A percentile compares a stretch with the other conserved stretches of the same genome.
These are phyloP conservation scores for Penicillium sp. DNA, from an alignment of 2,329 filamentous ascomycete genomes.

Conservation along the genomic window DNA sequence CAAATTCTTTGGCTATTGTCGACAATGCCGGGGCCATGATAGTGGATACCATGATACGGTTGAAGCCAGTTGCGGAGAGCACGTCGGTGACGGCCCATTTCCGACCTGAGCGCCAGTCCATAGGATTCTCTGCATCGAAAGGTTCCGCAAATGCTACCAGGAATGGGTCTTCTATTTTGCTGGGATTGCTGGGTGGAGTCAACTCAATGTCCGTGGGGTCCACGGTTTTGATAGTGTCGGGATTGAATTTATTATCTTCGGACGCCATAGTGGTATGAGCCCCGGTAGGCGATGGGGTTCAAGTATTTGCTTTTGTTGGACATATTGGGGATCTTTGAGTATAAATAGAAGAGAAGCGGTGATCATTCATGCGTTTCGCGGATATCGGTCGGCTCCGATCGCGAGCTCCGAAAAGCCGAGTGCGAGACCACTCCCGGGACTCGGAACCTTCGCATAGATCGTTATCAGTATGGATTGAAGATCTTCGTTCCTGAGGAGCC, in stretches of 20 bases:
- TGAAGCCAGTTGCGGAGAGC: conserved; percentile 53
- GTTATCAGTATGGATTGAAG: not conserved
- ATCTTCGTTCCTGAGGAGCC: not conserved
- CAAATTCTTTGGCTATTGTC: conserved; percentile 49
- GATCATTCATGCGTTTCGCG: not conserved
- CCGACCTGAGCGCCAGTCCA: conserved; percentile 50
- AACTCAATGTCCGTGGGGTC: conserved; percentile 5
- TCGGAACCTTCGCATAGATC: no score
- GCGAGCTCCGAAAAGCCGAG: not conserved
- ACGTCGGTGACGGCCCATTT: conserved; percentile 56
- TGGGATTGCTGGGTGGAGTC: not conserved
- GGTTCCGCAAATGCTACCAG: conserved; percentile 45
- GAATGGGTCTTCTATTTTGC: conserved; percentile 14
- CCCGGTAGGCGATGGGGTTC: no score
- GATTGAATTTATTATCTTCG: not conserved
- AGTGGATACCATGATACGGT: conserved; percentile 58
- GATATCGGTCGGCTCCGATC: conserved; percentile 5
- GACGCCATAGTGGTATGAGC: not conserved
- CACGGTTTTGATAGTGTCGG: not conserved
- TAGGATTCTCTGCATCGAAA: conserved; percentile 33
- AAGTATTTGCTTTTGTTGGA: not conserved
- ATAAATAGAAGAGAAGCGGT: not conserved
- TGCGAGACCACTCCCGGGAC: not conserved
- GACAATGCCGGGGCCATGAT: conserved; percentile 51
- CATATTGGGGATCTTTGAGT: not conserved